phyloP scores from a whole-genome alignment of 495 filamentous ascomycete species.

The Sordaria brevicollis region DNA sequence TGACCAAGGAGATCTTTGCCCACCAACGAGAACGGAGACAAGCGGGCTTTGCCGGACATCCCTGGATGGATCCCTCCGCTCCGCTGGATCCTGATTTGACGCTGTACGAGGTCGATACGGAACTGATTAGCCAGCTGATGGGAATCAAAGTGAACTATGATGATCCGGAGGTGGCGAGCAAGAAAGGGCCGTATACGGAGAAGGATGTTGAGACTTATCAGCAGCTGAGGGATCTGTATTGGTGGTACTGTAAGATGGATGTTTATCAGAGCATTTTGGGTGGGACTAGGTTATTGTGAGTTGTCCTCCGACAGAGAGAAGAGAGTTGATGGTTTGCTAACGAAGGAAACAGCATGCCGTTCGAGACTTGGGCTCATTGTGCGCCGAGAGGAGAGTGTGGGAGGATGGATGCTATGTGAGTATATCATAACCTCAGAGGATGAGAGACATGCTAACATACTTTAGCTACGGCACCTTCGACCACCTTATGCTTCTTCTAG shows the following conservation, averaged over 20 bases:
- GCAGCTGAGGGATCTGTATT: constrained; percentile 78
- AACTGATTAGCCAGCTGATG: constrained; percentile 27
- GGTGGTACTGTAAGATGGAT: constrained; percentile 96
- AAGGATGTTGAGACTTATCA: constrained; percentile 72
- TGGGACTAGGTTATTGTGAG: constrained; percentile 76
- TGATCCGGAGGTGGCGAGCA: constrained; percentile 11
- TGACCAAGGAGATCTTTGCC: constrained; percentile 57
- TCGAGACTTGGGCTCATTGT: constrained; percentile 68
- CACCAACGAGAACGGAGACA: constrained; percentile 27
- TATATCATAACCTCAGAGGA: too few species aligned
- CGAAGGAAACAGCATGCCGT: constrained; percentile 54
- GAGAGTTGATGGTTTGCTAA: constrained; percentile 9
- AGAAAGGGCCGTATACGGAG: constrained; percentile 37
- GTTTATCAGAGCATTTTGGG: constrained; percentile 83
- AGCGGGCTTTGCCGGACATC: constrained; percentile 12
- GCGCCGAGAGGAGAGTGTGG: constrained; percentile 75
- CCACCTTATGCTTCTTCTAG: constrained; percentile 73
- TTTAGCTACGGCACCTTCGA: constrained; percentile 73
- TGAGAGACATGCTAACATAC: neutral
- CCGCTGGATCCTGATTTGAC: constrained; percentile 6
- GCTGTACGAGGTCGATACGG: constrained; percentile 22
- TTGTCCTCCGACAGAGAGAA: constrained; percentile 6
- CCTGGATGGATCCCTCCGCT: constrained; percentile 12
- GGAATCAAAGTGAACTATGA: constrained; percentile 24
- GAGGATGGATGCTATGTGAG: constrained; percentile 60